Evolutionary conservation across 192 early-diverging fungal genomes (phyloP).

Genomic region (Umbelopsis sp.): DNA sequence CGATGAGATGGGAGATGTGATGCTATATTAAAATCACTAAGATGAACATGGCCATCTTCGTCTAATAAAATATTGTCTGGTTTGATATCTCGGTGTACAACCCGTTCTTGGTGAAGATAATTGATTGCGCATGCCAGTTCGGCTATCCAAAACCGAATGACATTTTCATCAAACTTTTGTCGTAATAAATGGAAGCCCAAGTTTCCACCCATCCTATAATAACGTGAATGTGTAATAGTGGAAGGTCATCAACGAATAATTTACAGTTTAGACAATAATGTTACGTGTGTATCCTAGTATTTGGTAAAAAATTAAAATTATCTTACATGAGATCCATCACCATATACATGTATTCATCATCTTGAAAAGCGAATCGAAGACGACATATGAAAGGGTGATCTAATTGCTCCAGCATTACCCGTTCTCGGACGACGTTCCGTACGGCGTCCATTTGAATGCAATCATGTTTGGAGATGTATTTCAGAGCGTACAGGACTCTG

Average conservation of each 20-base stretch:
- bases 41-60: conserved; percentile 79
- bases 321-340: conserved; percentile 83
- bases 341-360: conserved; percentile 88
- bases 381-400: conserved; percentile 71
- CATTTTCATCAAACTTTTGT: conserved; percentile 71
- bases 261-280: background rate
- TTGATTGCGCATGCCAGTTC: conserved; percentile 80
- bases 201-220: conserved; percentile 77
- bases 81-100: conserved; percentile 93
- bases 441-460: conserved; percentile 86
- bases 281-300: background rate
- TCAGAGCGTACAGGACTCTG: conserved; percentile 75
- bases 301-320: background rate
- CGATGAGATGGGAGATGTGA: conserved; percentile 58
- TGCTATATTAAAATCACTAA: conserved; percentile 98
- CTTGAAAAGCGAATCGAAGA: conserved; percentile 88
- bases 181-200: conserved; percentile 79
- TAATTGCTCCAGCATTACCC: conserved; percentile 75
- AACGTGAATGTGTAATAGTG: conserved; percentile 9
- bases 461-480: conserved; percentile 87
- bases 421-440: conserved; percentile 81
- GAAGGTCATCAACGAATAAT: background rate
- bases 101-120: conserved; percentile 80
- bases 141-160: conserved; percentile 85
- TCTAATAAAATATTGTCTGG: conserved; percentile 88